Evolutionary conservation across 164 flowering plant species (phyloP).

Genomic region (Chimonanthus salicifolius): DNA sequence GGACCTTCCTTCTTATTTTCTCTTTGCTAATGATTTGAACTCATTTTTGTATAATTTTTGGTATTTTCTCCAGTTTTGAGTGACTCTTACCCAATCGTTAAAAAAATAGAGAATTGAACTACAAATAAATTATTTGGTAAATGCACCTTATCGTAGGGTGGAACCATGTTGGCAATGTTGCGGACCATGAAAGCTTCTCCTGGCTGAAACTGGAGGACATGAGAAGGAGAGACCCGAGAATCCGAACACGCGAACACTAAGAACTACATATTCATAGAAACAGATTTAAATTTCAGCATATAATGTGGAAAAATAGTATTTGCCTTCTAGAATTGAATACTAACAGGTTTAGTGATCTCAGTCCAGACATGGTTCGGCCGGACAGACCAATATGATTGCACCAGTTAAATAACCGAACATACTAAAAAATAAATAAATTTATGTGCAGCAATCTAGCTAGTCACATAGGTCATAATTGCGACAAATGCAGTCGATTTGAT

Average conservation of each 20-base stretch:
- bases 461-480: no score
- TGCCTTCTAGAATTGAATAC: background rate
- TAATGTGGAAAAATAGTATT: background rate
- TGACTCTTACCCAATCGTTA: no score
- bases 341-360: background rate
- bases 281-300: background rate
- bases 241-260: constrained; percentile 92
- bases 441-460: no score
- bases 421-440: no score
- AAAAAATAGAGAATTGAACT: no score
- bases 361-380: background rate
- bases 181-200: constrained; percentile 90
- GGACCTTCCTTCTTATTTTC: no score
- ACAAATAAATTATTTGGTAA: background rate
- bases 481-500: no score
- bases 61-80: no score
- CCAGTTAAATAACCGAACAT: background rate
- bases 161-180: constrained; percentile 91
- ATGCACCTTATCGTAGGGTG: constrained; percentile 55
- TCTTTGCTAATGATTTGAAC: no score
- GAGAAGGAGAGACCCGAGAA: constrained; percentile 85
- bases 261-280: constrained; percentile 37
- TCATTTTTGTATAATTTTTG: no score
- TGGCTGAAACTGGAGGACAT: constrained; percentile 66
- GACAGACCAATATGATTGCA: background rate